These are phyloP conservation scores for Cyclotella kingstonii DNA, from an alignment of 108 stramenopile species.

Conservation along the genomic window DNA sequence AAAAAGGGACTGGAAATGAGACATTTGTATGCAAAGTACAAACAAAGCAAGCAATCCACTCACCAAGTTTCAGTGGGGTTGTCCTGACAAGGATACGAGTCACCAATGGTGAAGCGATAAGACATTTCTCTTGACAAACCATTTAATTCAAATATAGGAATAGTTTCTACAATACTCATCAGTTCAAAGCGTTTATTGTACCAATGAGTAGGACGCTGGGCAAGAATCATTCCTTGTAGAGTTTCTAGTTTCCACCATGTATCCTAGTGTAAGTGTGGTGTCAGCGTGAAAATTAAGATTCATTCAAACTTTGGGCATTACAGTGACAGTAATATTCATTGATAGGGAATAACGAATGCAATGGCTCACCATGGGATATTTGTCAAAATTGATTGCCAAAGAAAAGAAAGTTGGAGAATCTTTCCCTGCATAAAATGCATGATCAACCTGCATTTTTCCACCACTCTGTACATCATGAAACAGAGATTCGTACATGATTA, in stretches of 20 bases:
- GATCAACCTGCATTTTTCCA: constrained; percentile 15
- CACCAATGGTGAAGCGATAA: constrained; percentile 35
- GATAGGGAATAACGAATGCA: no score
- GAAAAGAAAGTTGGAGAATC: constrained; percentile 20
- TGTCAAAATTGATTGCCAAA: constrained; percentile 28
- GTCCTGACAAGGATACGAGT: constrained; percentile 27
- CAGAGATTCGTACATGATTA: constrained; percentile 32
- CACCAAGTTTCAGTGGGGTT: constrained; percentile 21
- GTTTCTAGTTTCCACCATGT: constrained; percentile 38
- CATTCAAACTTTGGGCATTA: no score
- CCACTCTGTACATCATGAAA: constrained; percentile 10
- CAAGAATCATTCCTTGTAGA: constrained; percentile 22
- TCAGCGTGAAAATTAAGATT: no score
- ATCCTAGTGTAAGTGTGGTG: constrained; percentile 4
- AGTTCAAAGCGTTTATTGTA: constrained; percentile 39
- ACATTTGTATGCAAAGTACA: neutral
- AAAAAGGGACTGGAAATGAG: neutral
- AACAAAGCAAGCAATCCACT: neutral
- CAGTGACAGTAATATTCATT: no score
- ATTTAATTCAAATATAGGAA: constrained; percentile 19
- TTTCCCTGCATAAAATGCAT: constrained; percentile 34
- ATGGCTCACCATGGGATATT: constrained; percentile 2
- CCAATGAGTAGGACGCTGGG: constrained; percentile 28
- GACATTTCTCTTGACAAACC: neutral
- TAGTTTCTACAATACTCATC: constrained; percentile 32